A percentile compares a stretch with the other conserved stretches of the same genome.
Conservation (phyloP, 345 rosid genomes). For the Hirschfeldia incana region DNA sequence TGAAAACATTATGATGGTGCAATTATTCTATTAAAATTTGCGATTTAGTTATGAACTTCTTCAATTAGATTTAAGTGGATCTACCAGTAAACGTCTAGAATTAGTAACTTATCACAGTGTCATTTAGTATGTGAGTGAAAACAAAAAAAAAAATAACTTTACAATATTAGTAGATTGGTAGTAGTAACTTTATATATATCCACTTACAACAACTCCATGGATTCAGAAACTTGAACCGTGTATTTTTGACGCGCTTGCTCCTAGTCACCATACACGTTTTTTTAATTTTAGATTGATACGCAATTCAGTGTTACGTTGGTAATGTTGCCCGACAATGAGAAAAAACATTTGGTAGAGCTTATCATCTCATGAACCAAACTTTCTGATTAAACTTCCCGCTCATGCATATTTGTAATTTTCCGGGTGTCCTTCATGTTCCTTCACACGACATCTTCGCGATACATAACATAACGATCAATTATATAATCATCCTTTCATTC, state of each 20-base stretch:
- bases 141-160: not conserved
- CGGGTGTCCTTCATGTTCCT: slow-evolving; percentile 37
- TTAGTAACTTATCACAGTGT: not conserved
- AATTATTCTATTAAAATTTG: not conserved
- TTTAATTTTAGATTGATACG: not conserved
- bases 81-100: not conserved
- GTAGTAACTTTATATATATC: too few relatives aligned
- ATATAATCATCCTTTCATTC: not conserved
- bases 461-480: not conserved
- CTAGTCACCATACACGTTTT: too few relatives aligned
- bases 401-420: slow-evolving; percentile 44
- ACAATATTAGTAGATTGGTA: too few relatives aligned
- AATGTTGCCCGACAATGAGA: not conserved
- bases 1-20: too few relatives aligned
- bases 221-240: too few relatives aligned
- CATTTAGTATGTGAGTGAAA: too few relatives aligned
- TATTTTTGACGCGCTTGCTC: too few relatives aligned
- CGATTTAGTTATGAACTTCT: not conserved
- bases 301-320: not conserved
- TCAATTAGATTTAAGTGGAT: not conserved
- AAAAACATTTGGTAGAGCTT: slow-evolving; percentile 21
- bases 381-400: slow-evolving; percentile 78
- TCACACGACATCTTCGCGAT: slow-evolving; percentile 41
- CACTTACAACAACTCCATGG: too few relatives aligned
- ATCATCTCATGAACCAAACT: slow-evolving; percentile 64